Conservation (phyloP, 179 eudicot species). For the Kewa caespitosa region DNA sequence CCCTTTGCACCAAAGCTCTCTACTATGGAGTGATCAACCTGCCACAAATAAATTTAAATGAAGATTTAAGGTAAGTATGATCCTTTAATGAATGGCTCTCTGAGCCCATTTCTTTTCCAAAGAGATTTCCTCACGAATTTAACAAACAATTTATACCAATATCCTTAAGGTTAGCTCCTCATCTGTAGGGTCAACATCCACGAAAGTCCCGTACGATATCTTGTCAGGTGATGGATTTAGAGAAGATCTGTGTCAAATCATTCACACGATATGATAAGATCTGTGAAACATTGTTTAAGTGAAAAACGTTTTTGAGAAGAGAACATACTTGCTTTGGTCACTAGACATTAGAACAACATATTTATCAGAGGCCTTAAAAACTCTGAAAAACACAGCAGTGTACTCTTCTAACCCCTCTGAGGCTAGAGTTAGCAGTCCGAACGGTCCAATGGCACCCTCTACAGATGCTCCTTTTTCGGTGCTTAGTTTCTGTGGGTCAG, state of each 20-base stretch:
- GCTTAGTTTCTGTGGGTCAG: conserved; percentile 47
- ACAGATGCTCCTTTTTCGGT: conserved; percentile 47
- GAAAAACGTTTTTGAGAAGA: no score
- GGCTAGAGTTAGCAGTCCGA: conserved; percentile 51
- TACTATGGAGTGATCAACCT: conserved; percentile 69
- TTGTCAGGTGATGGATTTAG: conserved; percentile 39
- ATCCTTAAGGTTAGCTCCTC: conserved; percentile 44
- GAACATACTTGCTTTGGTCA: conserved; percentile 53
- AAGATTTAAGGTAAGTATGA: no score
- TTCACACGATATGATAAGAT: no score
- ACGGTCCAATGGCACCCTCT: conserved; percentile 57
- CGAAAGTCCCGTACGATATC: conserved; percentile 54
- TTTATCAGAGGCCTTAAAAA: conserved; percentile 44
- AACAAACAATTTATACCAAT: no score
- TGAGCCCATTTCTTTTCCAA: no score
- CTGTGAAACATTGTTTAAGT: no score
- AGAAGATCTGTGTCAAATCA: conserved; percentile 41
- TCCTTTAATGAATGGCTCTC: no score
- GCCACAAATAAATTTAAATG: not conserved
- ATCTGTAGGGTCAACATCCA: conserved; percentile 39
- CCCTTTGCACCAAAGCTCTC: conserved; percentile 64
- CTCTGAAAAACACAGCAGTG: conserved; percentile 56
- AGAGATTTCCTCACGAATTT: no score
- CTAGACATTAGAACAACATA: conserved; percentile 62
- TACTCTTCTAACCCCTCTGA: conserved; percentile 46